Evolutionary conservation across 1,139 yeast species (phyloP).

Genomic region (Yamadazyma spencermartinsiae): DNA sequence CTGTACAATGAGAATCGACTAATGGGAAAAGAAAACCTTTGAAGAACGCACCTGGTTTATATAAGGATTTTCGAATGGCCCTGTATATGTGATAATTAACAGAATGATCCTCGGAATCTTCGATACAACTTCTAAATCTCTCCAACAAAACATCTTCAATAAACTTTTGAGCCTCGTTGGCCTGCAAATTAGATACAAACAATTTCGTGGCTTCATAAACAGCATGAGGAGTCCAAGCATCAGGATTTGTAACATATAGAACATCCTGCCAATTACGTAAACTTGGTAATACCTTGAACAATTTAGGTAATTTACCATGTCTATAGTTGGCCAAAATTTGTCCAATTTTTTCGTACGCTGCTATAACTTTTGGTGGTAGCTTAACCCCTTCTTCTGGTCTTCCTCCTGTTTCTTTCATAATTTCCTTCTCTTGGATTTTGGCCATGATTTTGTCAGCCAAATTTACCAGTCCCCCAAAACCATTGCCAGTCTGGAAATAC

Average conservation of each 20-base stretch:
- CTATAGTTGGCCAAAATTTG: conserved; percentile 85
- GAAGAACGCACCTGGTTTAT: conserved; percentile 97
- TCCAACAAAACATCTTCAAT: conserved; percentile 75
- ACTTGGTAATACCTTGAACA: conserved; percentile 92
- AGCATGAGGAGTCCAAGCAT: conserved; percentile 95
- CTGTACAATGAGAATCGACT: conserved; percentile 79
- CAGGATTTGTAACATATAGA: conserved; percentile 88
- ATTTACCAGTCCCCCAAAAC: conserved; percentile 52
- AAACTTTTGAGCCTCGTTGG: conserved; percentile 86
- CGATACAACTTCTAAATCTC: conserved; percentile 80
- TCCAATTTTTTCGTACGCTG: conserved; percentile 91
- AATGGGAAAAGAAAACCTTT: conserved; percentile 93
- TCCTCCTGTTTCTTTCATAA: conserved; percentile 24
- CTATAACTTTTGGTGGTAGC: conserved; percentile 93
- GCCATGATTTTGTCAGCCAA: conserved; percentile 92
- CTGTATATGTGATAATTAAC: conserved; percentile 90
- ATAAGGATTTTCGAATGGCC: conserved; percentile 85
- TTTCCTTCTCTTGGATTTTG: conserved; percentile 75
- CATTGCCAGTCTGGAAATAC: conserved; percentile 47
- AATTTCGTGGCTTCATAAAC: conserved; percentile 92
- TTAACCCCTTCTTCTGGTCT: conserved; percentile 57
- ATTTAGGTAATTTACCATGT: conserved; percentile 92
- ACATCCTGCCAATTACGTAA: conserved; percentile 95
- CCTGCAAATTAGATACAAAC: conserved; percentile 85
- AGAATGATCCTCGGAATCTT: conserved; percentile 67